Conservation (phyloP, 257 asterid species). For the Eucommia ulmoides region DNA sequence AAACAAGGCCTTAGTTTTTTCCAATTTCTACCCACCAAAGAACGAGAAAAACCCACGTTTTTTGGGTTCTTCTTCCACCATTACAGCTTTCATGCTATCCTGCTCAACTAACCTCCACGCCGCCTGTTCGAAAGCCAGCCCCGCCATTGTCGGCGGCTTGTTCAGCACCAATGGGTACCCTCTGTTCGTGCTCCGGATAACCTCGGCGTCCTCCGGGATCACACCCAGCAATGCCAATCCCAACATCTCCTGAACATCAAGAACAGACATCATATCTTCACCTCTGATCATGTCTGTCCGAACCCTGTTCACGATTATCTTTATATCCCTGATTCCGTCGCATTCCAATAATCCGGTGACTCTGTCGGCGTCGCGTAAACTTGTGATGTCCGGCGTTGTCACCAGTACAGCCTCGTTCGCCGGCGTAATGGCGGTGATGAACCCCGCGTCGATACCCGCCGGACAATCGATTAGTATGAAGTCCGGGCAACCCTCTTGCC, state of each 20-base stretch:
- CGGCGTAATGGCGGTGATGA: slow-evolving; percentile 89
- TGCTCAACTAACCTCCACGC: slow-evolving; percentile 99
- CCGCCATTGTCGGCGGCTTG: slow-evolving; percentile 92
- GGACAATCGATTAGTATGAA: slow-evolving; percentile 88
- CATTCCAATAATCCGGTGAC: slow-evolving; percentile 87
- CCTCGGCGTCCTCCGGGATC: slow-evolving; percentile 90
- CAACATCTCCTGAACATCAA: slow-evolving; percentile 91
- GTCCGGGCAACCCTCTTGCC: slow-evolving; percentile 71
- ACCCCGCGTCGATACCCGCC: slow-evolving; percentile 94
- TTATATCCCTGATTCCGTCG: slow-evolving; percentile 89
- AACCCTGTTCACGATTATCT: slow-evolving; percentile 93
- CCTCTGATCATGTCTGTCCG: slow-evolving; percentile 94
- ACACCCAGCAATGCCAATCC: slow-evolving; percentile 86
- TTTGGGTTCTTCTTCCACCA: slow-evolving; percentile 94
- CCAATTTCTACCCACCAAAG: slow-evolving; percentile 51
- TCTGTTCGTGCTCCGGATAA: slow-evolving; percentile 81
- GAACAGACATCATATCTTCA: slow-evolving; percentile 97
- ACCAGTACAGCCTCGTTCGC: slow-evolving; percentile 93
- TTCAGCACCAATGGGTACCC: slow-evolving; percentile 86
- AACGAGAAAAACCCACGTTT: slow-evolving; percentile 86
- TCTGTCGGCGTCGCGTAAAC: slow-evolving; percentile 86
- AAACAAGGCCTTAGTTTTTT: not conserved
- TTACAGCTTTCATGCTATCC: slow-evolving; percentile 92
- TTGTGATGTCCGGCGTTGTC: slow-evolving; percentile 88
- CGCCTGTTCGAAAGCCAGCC: slow-evolving; percentile 92